Base-by-base conservation (phyloP, 2,329 filamentous ascomycete species). In the Colletotrichum echinochloae region DNA sequence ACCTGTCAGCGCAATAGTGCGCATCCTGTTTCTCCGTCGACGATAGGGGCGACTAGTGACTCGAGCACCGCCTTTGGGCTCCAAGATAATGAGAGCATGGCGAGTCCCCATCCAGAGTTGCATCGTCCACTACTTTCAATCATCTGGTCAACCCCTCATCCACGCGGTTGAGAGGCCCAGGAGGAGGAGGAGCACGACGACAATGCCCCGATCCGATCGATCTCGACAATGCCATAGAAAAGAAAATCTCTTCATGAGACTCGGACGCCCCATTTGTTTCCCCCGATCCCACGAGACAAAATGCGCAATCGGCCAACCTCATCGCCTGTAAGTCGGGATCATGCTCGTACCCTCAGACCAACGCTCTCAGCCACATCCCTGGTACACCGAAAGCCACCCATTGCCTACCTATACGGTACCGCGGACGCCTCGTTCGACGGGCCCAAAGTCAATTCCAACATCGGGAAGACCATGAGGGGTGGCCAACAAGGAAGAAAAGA, bases 271-370 rank as follows among this genome's bases (percentile, higher is more conserved):
- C 64, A 44, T 67, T 70, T 70, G 51, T 57, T 57, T 60, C 52
- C 63, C 57, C 54, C 52, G 48, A 52, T 54, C 20, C 35, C 35
- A 8, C 51, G 20, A 67, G 52, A 48, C 33, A 44, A 57, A 70
- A 67, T 59, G 67, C 67, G 64, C 64, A 67, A 67, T 70, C 62
- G 64, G 63, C 67, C 67, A 70, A 67, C 64, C 64, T 67, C 57
- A 30, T 62, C 49, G 48, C 39, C 39, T 48, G 28, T 30, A 70
- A 62, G 57, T 63, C n/a, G 57, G 67, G 67, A 70, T 70, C 26
- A 70, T 70, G 67, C 67, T 46, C 67, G 64, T 39, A 67, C 64
- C n/a, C 57, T 62, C 64, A 59, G 49, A 52, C 67, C 51, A 46
- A 20, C 5, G 20, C 52, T 62, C 67, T 70, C 64, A 70, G 67